These are phyloP conservation scores for Monilinia vaccinii-corymbosi DNA, from an alignment of 2,329 filamentous ascomycete species.

Conservation along the genomic window DNA sequence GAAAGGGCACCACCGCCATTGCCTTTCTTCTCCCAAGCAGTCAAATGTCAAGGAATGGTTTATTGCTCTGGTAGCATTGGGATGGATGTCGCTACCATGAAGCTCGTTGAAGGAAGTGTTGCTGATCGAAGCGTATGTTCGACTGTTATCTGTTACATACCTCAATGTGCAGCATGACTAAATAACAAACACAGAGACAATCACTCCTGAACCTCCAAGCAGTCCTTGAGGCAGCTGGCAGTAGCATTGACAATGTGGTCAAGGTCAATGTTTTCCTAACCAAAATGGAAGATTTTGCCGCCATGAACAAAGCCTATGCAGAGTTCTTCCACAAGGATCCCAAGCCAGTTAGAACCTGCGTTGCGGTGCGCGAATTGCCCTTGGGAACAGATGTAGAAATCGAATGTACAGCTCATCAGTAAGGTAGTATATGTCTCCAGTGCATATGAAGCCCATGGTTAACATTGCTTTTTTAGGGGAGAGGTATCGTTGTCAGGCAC, in stretches of 20 bases:
- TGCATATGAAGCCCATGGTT: background rate
- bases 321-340: constrained; percentile 38
- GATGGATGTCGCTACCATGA: constrained; percentile 44
- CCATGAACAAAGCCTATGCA: constrained; percentile 47
- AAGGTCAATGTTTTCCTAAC: constrained; percentile 60
- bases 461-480: background rate
- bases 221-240: constrained; percentile 52
- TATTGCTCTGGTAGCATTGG: constrained; percentile 60
- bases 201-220: constrained; percentile 49
- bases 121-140: constrained; percentile 43
- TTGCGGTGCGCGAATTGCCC: constrained; percentile 42
- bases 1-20: constrained; percentile 38
- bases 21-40: constrained; percentile 50
- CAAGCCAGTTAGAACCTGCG: constrained; percentile 42
- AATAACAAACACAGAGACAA: constrained; percentile 35
- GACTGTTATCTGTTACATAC: background rate
- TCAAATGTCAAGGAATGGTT: constrained; percentile 56
- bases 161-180: background rate
- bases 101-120: constrained; percentile 47
- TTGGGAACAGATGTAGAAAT: constrained; percentile 44
- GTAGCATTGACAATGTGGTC: constrained; percentile 49
- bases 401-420: constrained; percentile 38
- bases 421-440: constrained; percentile 13
- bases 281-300: constrained; percentile 54
- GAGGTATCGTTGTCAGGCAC: background rate